A percentile compares a stretch with the other conserved stretches of the same genome.
Evolutionary conservation across 371 early-diverging fungal species (phyloP).

Genomic region (Mucor circinelloides): DNA sequence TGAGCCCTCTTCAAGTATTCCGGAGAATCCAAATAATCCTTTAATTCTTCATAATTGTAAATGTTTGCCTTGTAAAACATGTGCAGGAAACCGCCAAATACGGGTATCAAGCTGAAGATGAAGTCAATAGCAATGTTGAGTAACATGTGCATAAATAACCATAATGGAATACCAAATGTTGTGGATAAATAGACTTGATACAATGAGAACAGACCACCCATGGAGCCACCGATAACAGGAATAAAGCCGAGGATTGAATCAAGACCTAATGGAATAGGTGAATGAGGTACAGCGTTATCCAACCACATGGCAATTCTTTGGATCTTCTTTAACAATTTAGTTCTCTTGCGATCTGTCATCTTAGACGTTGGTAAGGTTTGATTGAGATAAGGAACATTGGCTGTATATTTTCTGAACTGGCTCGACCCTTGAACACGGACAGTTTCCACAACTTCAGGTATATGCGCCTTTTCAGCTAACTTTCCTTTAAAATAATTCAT

Average conservation of each 20-base stretch:
- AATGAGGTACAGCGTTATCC: conserved; percentile 46
- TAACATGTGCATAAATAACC: conserved; percentile 44
- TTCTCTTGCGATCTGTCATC: conserved; percentile 31
- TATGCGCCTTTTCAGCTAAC: conserved; percentile 27
- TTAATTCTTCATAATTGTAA: conserved; percentile 39
- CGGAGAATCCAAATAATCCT: conserved; percentile 13
- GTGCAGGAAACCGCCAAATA: conserved; percentile 38
- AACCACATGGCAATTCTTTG: conserved; percentile 35
- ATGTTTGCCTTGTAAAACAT: conserved; percentile 50
- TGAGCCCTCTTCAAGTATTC: conserved; percentile 16
- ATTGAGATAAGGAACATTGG: conserved; percentile 27
- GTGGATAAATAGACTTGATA: conserved; percentile 49
- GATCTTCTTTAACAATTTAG: conserved; percentile 30
- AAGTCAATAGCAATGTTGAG: conserved; percentile 39
- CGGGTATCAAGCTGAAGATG: conserved; percentile 37
- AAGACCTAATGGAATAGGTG: conserved; percentile 50
- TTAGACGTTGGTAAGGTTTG: conserved; percentile 27
- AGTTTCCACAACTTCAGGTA: conserved; percentile 23
- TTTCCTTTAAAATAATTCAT: conserved; percentile 35
- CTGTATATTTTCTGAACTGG: conserved; percentile 14
- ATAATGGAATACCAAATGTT: conserved; percentile 48
- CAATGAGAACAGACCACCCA: conserved; percentile 26
- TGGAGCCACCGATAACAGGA: conserved; percentile 42
- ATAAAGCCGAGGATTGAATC: conserved; percentile 48
- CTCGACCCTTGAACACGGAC: conserved; percentile 24